Evolutionary conservation across 129 eudicot species (phyloP).

Genomic region (Sambucus nigra): DNA sequence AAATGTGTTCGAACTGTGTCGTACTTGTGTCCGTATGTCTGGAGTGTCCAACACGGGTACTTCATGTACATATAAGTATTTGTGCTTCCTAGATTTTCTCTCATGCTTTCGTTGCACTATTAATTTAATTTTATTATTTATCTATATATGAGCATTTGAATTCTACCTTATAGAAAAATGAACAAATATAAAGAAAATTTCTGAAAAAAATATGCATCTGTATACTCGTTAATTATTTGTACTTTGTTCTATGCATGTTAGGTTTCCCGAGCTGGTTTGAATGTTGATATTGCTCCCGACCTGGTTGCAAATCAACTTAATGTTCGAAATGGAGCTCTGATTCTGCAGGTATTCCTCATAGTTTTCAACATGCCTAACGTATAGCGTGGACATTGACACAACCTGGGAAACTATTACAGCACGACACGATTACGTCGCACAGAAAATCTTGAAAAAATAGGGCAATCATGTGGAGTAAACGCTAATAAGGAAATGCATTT

Average conservation of each 20-base stretch:
- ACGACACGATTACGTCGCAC: too few species aligned
- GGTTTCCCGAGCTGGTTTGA: conserved; percentile 88
- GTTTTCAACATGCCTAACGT: too few species aligned
- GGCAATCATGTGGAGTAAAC: too few species aligned
- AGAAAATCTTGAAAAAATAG: too few species aligned
- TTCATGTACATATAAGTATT: too few species aligned
- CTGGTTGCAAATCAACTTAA: conserved; percentile 86
- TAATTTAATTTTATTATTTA: background rate
- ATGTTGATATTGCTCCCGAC: conserved; percentile 90
- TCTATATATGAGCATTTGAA: background rate
- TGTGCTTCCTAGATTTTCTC: too few species aligned
- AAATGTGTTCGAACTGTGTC: too few species aligned
- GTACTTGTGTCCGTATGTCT: too few species aligned
- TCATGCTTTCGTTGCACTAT: background rate
- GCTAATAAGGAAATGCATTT: too few species aligned
- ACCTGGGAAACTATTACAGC: too few species aligned
- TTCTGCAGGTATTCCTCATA: conserved; percentile 93
- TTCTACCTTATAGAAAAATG: background rate
- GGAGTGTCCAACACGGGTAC: too few species aligned
- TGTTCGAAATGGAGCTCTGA: conserved; percentile 91
- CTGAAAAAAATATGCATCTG: background rate
- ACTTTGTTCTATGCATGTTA: conserved; percentile 15
- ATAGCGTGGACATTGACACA: too few species aligned
- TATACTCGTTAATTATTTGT: background rate
- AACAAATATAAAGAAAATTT: background rate